Evolutionary conservation across 2,329 filamentous ascomycete species (phyloP).

Genomic region (Diaporthe ampelina): DNA sequence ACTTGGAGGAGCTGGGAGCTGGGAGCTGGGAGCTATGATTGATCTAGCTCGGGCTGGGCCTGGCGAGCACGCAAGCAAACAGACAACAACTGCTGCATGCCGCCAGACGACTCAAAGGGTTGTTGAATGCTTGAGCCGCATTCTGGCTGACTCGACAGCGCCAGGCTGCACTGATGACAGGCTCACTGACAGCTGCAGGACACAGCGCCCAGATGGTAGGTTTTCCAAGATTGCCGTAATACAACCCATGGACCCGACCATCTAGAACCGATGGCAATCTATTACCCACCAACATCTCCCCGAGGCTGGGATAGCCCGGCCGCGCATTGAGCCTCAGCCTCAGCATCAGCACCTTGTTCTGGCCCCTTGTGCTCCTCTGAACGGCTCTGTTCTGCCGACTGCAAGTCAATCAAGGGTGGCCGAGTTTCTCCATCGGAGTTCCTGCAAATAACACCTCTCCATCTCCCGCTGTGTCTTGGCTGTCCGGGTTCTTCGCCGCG

Average conservation of each 20-base stretch:
- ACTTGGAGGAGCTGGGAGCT: neutral
- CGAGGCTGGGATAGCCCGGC: slow-evolving; percentile 24
- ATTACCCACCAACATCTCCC: slow-evolving; percentile 13
- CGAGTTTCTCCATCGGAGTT: slow-evolving; percentile 28
- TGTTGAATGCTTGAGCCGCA: neutral
- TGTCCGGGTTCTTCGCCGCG: neutral
- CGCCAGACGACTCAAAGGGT: neutral
- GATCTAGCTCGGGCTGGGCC: neutral
- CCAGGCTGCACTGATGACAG: neutral
- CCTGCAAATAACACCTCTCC: neutral
- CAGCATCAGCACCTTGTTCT: neutral
- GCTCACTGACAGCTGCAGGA: slow-evolving; percentile 4
- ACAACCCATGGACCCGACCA: neutral
- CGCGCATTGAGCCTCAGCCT: neutral
- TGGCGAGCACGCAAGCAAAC: neutral
- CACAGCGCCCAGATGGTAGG: neutral
- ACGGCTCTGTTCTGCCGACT: slow-evolving; percentile 1
- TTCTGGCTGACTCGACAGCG: neutral
- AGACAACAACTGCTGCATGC: neutral
- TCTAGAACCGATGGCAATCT: neutral
- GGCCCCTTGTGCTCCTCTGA: neutral
- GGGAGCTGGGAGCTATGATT: too few relatives aligned
- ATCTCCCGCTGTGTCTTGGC: neutral
- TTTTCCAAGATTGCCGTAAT: neutral
- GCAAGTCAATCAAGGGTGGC: slow-evolving; percentile 1